Conservation (phyloP, 2,329 filamentous ascomycete genomes). For the Pseudonectria foliicola region DNA sequence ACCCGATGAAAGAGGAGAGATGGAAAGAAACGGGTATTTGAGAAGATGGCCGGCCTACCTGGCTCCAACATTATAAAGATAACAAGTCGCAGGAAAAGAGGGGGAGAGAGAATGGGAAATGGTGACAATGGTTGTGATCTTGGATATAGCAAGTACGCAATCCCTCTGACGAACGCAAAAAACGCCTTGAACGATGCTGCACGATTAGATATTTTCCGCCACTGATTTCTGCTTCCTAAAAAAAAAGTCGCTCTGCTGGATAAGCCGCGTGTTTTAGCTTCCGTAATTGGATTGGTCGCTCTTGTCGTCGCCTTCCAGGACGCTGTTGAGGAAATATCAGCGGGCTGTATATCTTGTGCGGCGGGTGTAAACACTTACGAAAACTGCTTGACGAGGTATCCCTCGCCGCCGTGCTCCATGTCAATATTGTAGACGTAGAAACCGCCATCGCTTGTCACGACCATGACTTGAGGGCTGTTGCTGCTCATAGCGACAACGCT, state of each 20-base stretch:
- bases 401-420: conserved; percentile 89
- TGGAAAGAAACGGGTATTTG: conserved; percentile 10
- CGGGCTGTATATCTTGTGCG: no score
- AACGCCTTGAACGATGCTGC: no score
- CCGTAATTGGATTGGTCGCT: conserved; percentile 42
- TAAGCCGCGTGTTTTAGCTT: conserved; percentile 9
- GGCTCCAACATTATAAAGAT: not conserved
- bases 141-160: conserved; percentile 1
- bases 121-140: conserved; percentile 2
- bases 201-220: no score
- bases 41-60: no score
- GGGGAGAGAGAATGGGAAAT: conserved; percentile 1
- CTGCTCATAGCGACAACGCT: conserved; percentile 98
- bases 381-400: conserved; percentile 82
- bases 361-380: no score
- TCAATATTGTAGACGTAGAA: conserved; percentile 96
- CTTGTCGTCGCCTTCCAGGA: conserved; percentile 49
- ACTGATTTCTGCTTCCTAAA: no score
- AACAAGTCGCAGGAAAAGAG: not conserved
- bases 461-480: conserved; percentile 93
- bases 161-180: conserved; percentile 6
- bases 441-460: conserved; percentile 89
- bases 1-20: no score
- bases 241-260: not conserved
- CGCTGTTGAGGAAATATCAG: no score